Conservation (phyloP, 768 basidiomycete genomes). For the Phylloporus scabripes region DNA sequence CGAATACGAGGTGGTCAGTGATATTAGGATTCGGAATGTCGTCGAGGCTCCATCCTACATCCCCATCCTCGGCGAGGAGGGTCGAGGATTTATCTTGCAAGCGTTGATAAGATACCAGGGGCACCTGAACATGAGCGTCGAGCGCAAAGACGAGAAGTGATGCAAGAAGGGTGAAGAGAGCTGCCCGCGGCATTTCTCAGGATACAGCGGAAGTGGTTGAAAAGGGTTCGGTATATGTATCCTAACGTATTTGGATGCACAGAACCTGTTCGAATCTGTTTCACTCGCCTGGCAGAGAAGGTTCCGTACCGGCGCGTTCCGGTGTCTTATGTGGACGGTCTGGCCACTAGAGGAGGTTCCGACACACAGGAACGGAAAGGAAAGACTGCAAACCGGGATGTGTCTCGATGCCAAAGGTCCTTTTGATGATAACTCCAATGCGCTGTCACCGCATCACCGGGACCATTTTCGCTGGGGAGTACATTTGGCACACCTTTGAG, state of each 20-base stretch:
- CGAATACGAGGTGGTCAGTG: conserved; percentile 34
- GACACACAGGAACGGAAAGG: background rate
- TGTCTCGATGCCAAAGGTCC: background rate
- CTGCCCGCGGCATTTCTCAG: background rate
- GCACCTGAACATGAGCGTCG: background rate
- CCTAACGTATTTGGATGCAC: background rate
- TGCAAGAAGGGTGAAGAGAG: background rate
- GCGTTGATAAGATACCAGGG: background rate
- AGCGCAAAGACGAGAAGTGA: background rate
- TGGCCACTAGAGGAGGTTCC: background rate
- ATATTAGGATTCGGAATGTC: conserved; percentile 16
- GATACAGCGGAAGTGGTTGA: background rate
- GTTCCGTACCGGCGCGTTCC: background rate
- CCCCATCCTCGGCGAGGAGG: background rate
- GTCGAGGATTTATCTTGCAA: background rate
- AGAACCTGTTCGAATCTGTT: background rate
- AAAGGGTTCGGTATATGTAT: background rate
- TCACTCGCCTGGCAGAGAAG: background rate
- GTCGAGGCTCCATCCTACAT: conserved; percentile 18
- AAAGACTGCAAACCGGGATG: background rate
- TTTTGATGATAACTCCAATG: background rate
- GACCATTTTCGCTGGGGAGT: background rate
- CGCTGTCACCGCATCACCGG: too few relatives aligned
- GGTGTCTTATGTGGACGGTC: background rate
- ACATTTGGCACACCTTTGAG: background rate